A percentile compares a stretch with the other conserved stretches of the same genome.
Conservation (phyloP, 2,329 filamentous ascomycete species). For the Colletotrichum aenigma region DNA sequence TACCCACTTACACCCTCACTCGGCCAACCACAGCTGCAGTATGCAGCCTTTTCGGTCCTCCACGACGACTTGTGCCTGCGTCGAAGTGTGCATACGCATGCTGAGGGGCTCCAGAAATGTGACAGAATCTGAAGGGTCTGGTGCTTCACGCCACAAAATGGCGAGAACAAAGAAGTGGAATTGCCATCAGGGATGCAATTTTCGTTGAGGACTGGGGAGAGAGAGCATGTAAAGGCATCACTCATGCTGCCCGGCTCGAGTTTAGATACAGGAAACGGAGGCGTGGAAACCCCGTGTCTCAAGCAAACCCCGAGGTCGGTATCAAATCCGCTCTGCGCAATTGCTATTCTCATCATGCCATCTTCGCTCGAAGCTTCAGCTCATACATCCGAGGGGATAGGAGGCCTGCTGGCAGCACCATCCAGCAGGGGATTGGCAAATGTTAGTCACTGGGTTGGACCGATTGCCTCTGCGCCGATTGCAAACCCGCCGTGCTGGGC, state of each 20-base stretch:
- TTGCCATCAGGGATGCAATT: not conserved
- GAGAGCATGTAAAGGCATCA: not conserved
- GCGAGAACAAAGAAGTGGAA: not conserved
- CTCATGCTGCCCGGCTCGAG: not conserved
- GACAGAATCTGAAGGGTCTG: not conserved
- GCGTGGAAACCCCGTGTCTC: not conserved
- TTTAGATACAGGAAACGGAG: not conserved
- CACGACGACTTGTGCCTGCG: slow-evolving; percentile 8
- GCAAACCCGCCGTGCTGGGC: not conserved
- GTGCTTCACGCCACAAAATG: not conserved
- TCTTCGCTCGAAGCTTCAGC: not conserved
- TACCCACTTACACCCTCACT: not conserved
- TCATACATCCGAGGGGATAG: not conserved
- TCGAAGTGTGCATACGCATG: not conserved
- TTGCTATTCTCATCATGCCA: not conserved
- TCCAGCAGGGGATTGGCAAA: not conserved
- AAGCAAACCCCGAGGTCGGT: not conserved
- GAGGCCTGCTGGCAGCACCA: not conserved
- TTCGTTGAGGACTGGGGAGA: not conserved
- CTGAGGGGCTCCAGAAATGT: not conserved
- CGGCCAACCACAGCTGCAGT: not conserved
- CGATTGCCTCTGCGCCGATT: not conserved
- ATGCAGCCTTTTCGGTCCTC: not conserved
- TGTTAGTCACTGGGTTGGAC: not conserved
- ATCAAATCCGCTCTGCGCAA: not conserved